Evolutionary conservation across 2,329 filamentous ascomycete species (phyloP), one percentile per base, ranked within the genome.

Genomic region (Biscogniauxia sp.): DNA sequence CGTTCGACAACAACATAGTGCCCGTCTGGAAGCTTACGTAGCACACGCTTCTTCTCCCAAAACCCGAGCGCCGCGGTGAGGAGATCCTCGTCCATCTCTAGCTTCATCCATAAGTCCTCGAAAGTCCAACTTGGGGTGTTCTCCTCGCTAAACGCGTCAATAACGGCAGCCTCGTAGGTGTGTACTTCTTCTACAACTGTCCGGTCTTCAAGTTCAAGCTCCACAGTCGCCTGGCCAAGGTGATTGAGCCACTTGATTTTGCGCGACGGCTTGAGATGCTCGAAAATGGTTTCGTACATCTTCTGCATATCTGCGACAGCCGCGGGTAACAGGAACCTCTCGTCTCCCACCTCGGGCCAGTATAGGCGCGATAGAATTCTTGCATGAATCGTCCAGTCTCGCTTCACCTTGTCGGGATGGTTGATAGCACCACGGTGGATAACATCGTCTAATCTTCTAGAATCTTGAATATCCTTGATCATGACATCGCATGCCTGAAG

Each of bases 401-500:
- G 56, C 56, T 70, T 58, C 20, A 66, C 60, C 55, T 68, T 68
- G 7, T 69, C 63, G 53, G 65, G 66, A 20, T 67, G 66, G 55
- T 65, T 68, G 51, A 69, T 60, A 52, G 68, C 64, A 56, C 69
- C 79, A 59, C 81, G 82, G 51, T 86, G 80, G 53, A 97, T 86
- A 13, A 83, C 79, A 7, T 81, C 78, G 71, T 97, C 91, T 61
- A 96, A 85, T 51, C 86, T 84, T 62, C 84, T 83, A 1, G 93
- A 96, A 70, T 97, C 93, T 66, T 90, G 84, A 41, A 98, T 90
- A 73, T 99, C 95, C 65, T 90, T 91, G 60, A 99, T 85, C 95
- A 99, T 99, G 69, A 99, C 95, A 72, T 99, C 94, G 75, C 93
- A 97, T 54, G 91, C 91, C 73, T 98, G 95, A 53, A 99, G 79